Conservation (phyloP, 1,284 basidiomycete genomes). For the Fomes fomentarius region DNA sequence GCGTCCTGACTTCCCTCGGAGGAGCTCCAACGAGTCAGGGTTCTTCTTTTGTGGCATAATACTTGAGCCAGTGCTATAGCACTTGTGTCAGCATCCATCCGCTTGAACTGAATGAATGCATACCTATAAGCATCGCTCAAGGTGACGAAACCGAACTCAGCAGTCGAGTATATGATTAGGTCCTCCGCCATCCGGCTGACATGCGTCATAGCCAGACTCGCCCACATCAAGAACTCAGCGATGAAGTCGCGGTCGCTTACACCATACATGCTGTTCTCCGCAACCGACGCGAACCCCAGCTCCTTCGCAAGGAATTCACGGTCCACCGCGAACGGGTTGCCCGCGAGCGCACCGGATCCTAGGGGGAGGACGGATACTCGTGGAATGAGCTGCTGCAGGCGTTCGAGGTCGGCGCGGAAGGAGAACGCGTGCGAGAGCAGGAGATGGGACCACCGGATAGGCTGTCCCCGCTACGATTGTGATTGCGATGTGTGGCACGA, state of each 20-base stretch:
- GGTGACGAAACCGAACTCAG: conserved; percentile 95
- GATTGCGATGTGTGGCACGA: too few relatives aligned
- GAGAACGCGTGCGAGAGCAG: conserved; percentile 95
- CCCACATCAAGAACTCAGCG: conserved; percentile 97
- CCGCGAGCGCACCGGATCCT: conserved; percentile 93
- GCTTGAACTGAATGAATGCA: conserved; percentile 11
- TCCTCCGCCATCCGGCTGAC: conserved; percentile 96
- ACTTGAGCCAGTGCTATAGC: conserved; percentile 88
- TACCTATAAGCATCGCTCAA: conserved; percentile 96
- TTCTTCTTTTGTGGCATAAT: conserved; percentile 99
- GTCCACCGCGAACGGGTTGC: conserved; percentile 93
- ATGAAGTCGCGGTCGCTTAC: conserved; percentile 98
- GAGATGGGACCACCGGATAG: conserved; percentile 98
- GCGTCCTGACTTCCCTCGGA: conserved; percentile 94
- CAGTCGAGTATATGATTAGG: conserved; percentile 94
- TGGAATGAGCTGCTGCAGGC: conserved; percentile 83
- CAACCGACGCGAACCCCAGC: conserved; percentile 82
- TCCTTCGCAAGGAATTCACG: conserved; percentile 87
- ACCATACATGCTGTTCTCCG: conserved; percentile 94
- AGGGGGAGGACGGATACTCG: conserved; percentile 93
- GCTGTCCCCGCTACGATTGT: conserved; percentile 88
- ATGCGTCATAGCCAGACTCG: conserved; percentile 90
- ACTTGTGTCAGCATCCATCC: neutral
- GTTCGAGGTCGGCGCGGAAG: conserved; percentile 86
- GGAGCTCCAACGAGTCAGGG: conserved; percentile 93